phyloP scores from a whole-genome alignment of 2,329 filamentous ascomycete species.

The Purpureocillium lavendulum region DNA sequence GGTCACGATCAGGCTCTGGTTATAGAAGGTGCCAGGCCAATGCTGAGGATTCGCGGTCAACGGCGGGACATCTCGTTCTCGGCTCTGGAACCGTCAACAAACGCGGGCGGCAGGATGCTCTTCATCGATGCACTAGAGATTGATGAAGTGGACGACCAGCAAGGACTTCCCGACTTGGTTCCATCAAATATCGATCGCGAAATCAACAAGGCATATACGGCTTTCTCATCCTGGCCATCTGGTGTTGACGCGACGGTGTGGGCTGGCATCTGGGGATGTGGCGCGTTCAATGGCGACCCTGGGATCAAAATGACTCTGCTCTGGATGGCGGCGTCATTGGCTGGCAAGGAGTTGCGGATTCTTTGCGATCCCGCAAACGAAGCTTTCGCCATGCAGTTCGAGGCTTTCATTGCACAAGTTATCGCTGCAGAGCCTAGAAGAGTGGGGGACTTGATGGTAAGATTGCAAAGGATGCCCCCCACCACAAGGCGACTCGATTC shows the following conservation, averaged over 20 bases:
- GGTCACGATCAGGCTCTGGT: conserved; percentile 15
- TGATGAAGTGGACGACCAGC: conserved; percentile 14
- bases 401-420: no score
- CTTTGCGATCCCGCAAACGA: conserved; percentile 9
- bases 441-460: no score
- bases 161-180: conserved; percentile 16
- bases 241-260: conserved; percentile 9
- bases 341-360: conserved; percentile 11
- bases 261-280: conserved; percentile 25
- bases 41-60: conserved; percentile 19
- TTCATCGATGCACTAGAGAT: conserved; percentile 29
- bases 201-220: conserved; percentile 17
- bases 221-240: conserved; percentile 14
- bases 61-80: conserved; percentile 18
- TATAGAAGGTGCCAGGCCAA: conserved; percentile 18
- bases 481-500: no score
- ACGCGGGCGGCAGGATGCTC: conserved; percentile 18
- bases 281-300: conserved; percentile 24
- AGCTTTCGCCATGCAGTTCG: neutral
- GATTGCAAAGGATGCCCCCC: no score
- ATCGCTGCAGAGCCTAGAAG: no score
- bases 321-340: conserved; percentile 21
- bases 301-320: conserved; percentile 20
- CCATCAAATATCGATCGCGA: conserved; percentile 18
- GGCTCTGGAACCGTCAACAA: conserved; percentile 3